Conservation (phyloP, 2,329 filamentous ascomycete species). For the Trichoderma semiorbis region DNA sequence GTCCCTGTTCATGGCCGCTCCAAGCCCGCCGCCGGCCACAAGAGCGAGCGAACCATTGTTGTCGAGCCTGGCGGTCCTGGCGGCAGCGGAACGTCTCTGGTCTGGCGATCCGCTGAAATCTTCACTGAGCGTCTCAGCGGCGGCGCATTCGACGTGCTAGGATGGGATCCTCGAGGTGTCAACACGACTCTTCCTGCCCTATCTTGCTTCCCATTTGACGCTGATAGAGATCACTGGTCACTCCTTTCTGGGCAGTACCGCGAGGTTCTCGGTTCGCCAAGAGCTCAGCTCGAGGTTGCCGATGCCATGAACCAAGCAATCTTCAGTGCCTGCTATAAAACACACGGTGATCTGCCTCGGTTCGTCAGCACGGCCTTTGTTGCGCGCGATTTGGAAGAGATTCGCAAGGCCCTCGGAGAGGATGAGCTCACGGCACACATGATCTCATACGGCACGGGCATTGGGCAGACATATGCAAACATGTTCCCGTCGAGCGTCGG, state of each 20-base stretch:
- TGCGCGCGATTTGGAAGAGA: conserved; percentile 47
- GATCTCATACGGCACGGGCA: conserved; percentile 51
- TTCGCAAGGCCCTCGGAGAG: conserved; percentile 44
- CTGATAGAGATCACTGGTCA: conserved; percentile 46
- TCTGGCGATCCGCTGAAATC: conserved; percentile 37
- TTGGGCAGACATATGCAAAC: conserved; percentile 49
- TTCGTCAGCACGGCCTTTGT: conserved; percentile 47
- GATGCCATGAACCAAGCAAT: conserved; percentile 47
- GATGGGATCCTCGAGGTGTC: conserved; percentile 55
- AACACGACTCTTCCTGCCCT: conserved; percentile 45
- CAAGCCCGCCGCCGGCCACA: conserved; percentile 27
- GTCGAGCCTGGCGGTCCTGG: conserved; percentile 51
- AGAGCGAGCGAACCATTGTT: conserved; percentile 47
- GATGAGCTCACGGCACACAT: conserved; percentile 48
- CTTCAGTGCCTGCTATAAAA: conserved; percentile 42
- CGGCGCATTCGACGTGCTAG: conserved; percentile 45
- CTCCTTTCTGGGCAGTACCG: conserved; percentile 39
- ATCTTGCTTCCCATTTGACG: conserved; percentile 45
- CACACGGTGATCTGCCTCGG: conserved; percentile 43
- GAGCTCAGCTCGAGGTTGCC: conserved; percentile 39
- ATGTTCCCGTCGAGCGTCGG: conserved; percentile 50
- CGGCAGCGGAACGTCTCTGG: conserved; percentile 43
- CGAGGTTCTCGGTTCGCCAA: conserved; percentile 34
- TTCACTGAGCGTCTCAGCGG: conserved; percentile 42
- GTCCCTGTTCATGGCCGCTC: conserved; percentile 24